phyloP scores from a whole-genome alignment of 768 basidiomycete genomes.

The Hemileccinum rubropunctum region DNA sequence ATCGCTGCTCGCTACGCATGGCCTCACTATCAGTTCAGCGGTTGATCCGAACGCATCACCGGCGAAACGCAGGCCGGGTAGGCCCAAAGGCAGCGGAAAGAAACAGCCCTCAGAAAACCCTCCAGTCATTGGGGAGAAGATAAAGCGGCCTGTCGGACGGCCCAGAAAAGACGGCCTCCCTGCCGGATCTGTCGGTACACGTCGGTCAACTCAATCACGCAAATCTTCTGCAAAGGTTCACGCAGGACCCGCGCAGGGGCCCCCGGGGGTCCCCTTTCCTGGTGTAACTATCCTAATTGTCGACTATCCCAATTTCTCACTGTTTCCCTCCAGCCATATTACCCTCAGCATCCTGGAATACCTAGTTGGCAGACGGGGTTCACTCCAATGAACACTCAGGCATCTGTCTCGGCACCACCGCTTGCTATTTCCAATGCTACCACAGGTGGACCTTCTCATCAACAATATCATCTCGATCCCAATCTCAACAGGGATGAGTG shows the following conservation, averaged over 20 bases:
- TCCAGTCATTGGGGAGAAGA: conserved; percentile 44
- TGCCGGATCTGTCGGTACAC: conserved; percentile 60
- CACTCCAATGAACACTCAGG: conserved; percentile 22
- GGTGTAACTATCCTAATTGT: conserved; percentile 19
- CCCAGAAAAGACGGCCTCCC: conserved; percentile 82
- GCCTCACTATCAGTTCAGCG: conserved; percentile 14
- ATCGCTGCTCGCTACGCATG: neutral
- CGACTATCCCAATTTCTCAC: neutral
- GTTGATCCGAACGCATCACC: conserved; percentile 33
- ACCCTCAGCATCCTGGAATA: conserved; percentile 32
- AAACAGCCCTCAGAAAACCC: conserved; percentile 48
- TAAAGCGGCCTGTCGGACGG: conserved; percentile 76
- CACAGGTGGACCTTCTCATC: conserved; percentile 19
- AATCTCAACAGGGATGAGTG: conserved; percentile 60
- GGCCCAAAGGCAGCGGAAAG: conserved; percentile 80
- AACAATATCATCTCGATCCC: conserved; percentile 44
- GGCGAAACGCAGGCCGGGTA: conserved; percentile 66
- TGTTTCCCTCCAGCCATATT: conserved; percentile 25
- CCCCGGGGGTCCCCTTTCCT: conserved; percentile 31
- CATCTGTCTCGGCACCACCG: conserved; percentile 31
- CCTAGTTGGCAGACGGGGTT: conserved; percentile 31
- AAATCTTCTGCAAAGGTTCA: conserved; percentile 35
- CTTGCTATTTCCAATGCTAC: conserved; percentile 32
- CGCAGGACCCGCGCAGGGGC: conserved; percentile 19
- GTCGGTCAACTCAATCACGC: conserved; percentile 41